Evolutionary conservation across 148 eudicot species (phyloP).

Genomic region (Camellia japonica): DNA sequence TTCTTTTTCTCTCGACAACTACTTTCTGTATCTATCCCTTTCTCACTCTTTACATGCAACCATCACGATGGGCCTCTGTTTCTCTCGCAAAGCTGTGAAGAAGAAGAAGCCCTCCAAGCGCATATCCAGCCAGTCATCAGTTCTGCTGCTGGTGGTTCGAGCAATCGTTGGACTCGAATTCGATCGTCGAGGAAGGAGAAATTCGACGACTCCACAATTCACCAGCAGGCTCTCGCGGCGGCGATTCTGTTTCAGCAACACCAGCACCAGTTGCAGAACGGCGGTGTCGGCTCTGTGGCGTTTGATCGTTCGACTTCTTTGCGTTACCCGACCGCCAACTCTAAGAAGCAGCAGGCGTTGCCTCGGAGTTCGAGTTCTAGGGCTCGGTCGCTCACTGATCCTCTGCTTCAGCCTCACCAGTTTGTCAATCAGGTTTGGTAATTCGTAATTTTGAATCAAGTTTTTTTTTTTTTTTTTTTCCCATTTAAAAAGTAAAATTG

Average conservation of each 20-base stretch:
- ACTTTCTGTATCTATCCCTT: slow-evolving; percentile 11
- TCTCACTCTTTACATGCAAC: slow-evolving; percentile 12
- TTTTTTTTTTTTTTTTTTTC: neutral
- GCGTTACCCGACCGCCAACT: slow-evolving; percentile 39
- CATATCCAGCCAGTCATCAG: slow-evolving; percentile 35
- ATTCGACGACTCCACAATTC: slow-evolving; percentile 39
- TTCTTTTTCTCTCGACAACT: slow-evolving; percentile 7
- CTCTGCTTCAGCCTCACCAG: slow-evolving; percentile 77
- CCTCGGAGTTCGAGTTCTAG: slow-evolving; percentile 79
- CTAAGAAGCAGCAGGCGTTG: slow-evolving; percentile 39
- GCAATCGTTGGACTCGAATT: slow-evolving; percentile 50
- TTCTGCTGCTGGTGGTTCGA: slow-evolving; percentile 23
- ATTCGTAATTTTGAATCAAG: neutral
- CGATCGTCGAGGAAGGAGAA: slow-evolving; percentile 54
- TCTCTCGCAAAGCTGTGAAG: slow-evolving; percentile 29
- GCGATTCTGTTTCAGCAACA: slow-evolving; percentile 66
- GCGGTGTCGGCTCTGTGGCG: slow-evolving; percentile 12
- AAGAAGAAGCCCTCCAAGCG: slow-evolving; percentile 34
- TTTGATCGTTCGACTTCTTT: slow-evolving; percentile 76
- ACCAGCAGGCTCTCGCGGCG: slow-evolving; percentile 67
- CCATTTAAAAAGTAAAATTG: neutral
- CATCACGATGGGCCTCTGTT: slow-evolving; percentile 61
- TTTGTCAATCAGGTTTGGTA: slow-evolving; percentile 63
- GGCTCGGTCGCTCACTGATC: slow-evolving; percentile 67
- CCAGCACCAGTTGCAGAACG: slow-evolving; percentile 26